Base-by-base conservation (phyloP, 768 basidiomycete species). In the Arthromyces matolae region DNA sequence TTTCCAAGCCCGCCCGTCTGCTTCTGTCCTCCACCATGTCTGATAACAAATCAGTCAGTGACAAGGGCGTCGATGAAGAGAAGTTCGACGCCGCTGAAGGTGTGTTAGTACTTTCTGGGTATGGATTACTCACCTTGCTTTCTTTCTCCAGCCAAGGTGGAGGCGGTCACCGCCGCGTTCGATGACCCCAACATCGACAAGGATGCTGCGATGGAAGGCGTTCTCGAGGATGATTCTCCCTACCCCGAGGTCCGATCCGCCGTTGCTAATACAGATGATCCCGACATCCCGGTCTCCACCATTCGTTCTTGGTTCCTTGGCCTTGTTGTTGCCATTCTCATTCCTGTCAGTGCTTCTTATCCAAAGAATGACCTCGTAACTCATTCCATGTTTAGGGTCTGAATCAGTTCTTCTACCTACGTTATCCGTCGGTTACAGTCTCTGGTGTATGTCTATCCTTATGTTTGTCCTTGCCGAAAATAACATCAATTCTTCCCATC, bases 321-420 rank as follows among this genome's bases (percentile, higher is more conserved):
- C 40, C 47, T 92, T 13, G 52, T 77, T 27, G 88, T 79, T 76
- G 77, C 86, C 4, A 76, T 88, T 28, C 53, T 89, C 58, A 72
- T 82, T 44, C 72, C 82, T 4, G 75, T 73, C 27, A n/a, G 65
- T 59, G 27, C 45, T 13, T 53, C 7, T 9, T 13, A 20, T 3
- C 22, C 39, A 4, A 13, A 29, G 16, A 16, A 35, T 24, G 22
- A 34, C 8, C 31, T 35, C 14, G 36, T 4, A 6, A 25, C 23
- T 46, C 28, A 5, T 43, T 27, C 51, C 25, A 19, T 8, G 33
- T 16, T 14, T 45, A 72, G 67, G 82, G 79, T 20, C 63, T 83
- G 42, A 86, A 89, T 58, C 86, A 86, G 51, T 85, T 87, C 68
- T 84, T 87, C 67, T 84, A 78, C 73, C 86, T 88, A 66, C 82